Evolutionary conservation across 2,329 filamentous ascomycete genomes (phyloP), one percentile per base, ranked within the genome.

Genomic region (Lasiodiplodia sp.): DNA sequence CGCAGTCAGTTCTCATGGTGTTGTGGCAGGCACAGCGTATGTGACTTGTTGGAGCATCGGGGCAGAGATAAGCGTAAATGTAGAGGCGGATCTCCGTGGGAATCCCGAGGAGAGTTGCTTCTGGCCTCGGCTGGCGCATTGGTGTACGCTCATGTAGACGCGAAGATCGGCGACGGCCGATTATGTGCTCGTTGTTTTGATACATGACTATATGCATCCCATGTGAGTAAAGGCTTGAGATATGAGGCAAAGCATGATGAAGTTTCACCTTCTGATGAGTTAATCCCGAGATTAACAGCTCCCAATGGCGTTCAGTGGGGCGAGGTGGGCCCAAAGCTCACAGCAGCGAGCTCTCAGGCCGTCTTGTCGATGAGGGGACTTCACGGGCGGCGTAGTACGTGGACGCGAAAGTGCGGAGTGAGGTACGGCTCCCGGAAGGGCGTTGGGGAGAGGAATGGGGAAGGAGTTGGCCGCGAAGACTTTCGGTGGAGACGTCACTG

Each of bases 21-120:
- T 31, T 25, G 5, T n/a, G 38, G 2, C 57, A 44, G 14, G 14
- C 57, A 6, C 8, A 12, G n/a, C n/a, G n/a, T n/a, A n/a, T n/a
- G n/a, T n/a, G n/a, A n/a, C n/a, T n/a, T n/a, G n/a, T n/a, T n/a
- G n/a, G n/a, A n/a, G n/a, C n/a, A n/a, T n/a, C 3, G n/a, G 65
- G 40, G n/a, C 40, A 21, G 3, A 47, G n/a, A 23, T 68, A 40
- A 7, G 49, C 66, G 56, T 28, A 62, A 4, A 62, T 68, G 10
- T 38, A 18, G n/a, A 60, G 25, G 2, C 66, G 66, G 6, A 62
- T 18, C 23, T 68, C 66, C 2, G 38, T 40, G 2, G 66, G 66
- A 1, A 62, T 8, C 1, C 56, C 37, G 11, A 68, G 56, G 0
- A 68, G 31, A 34, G 49, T 55, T 21, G 37, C 34, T 11, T 56